Conservation (phyloP, 805 yeast genomes). For the Debaryomyces hansenii region DNA sequence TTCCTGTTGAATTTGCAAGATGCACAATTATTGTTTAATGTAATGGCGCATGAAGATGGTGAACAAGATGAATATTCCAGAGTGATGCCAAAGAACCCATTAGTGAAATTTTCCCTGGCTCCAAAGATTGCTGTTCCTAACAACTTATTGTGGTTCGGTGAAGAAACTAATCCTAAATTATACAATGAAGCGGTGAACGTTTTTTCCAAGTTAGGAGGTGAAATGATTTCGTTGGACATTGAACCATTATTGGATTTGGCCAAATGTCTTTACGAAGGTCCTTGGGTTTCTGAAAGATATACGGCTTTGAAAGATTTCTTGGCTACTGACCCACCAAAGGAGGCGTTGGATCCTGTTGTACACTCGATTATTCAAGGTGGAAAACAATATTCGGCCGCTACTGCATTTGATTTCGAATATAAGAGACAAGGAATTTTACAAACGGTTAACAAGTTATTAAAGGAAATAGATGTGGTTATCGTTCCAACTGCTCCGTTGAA, state of each 20-base stretch:
- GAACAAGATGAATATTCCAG: conserved; percentile 79
- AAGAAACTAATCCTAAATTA: conserved; percentile 69
- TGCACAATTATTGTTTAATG: conserved; percentile 73
- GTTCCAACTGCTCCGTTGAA: conserved; percentile 95
- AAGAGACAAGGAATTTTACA: conserved; percentile 79
- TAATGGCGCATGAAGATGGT: conserved; percentile 71
- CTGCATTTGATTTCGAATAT: conserved; percentile 83
- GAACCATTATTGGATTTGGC: conserved; percentile 78
- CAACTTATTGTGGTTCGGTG: conserved; percentile 76
- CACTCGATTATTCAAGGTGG: conserved; percentile 74
- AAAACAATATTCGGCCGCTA: conserved; percentile 74
- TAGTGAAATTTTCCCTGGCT: conserved; percentile 53
- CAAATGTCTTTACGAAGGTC: conserved; percentile 87
- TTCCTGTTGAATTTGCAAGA: conserved; percentile 77
- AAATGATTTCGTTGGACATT: conserved; percentile 65
- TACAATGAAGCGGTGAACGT: conserved; percentile 59
- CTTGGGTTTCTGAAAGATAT: conserved; percentile 98
- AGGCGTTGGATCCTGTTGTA: conserved; percentile 83
- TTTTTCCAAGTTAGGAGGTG: conserved; percentile 46
- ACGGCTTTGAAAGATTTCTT: conserved; percentile 77
- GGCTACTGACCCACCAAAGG: conserved; percentile 65
- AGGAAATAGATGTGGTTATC: conserved; percentile 68
- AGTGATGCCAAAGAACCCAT: conserved; percentile 65
- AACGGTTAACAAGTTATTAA: conserved; percentile 53
- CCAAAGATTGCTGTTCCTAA: conserved; percentile 79